Conservation (phyloP, 139 green algal genomes). For the Haematococcus lacustris region DNA sequence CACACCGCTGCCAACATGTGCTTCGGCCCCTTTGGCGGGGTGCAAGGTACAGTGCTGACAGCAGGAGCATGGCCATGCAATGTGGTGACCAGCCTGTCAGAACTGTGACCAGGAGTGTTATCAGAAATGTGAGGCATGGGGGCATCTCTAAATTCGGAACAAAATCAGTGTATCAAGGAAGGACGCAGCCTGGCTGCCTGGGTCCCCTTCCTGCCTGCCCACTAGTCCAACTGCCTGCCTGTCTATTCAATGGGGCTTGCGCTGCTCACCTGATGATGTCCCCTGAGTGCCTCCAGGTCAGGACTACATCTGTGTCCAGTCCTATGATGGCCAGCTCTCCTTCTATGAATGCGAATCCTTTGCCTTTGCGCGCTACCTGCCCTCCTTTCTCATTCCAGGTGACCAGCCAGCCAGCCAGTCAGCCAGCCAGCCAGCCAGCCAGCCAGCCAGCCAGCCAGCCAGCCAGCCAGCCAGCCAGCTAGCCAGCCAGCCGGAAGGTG, state of each 20-base stretch:
- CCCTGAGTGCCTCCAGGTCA: conserved; percentile 25
- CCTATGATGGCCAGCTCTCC: conserved; percentile 56
- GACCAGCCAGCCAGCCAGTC: too few relatives aligned
- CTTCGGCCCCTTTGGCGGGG: conserved; percentile 36
- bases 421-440: neutral
- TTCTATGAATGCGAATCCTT: conserved; percentile 51
- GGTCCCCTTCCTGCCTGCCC: too few relatives aligned
- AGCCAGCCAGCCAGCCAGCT: neutral
- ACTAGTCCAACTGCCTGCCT: too few relatives aligned
- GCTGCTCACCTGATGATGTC: conserved; percentile 5
- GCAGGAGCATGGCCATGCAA: neutral
- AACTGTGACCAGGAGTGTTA: neutral
- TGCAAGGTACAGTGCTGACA: conserved; percentile 17
- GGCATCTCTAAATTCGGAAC: too few relatives aligned
- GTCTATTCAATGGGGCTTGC: neutral
- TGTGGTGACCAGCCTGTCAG: neutral
- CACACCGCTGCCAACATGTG: conserved; percentile 56
- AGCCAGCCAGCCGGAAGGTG: neutral
- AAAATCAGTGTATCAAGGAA: neutral
- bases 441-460: neutral
- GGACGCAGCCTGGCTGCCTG: neutral
- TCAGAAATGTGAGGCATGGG: neutral
- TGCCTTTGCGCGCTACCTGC: conserved; percentile 37
- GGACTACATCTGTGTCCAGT: conserved; percentile 60
- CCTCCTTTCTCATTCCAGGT: conserved; percentile 53